These are phyloP conservation scores for Blastocladiella emersonii DNA, from an alignment of 371 early-diverging fungal species.

Conservation along the genomic window DNA sequence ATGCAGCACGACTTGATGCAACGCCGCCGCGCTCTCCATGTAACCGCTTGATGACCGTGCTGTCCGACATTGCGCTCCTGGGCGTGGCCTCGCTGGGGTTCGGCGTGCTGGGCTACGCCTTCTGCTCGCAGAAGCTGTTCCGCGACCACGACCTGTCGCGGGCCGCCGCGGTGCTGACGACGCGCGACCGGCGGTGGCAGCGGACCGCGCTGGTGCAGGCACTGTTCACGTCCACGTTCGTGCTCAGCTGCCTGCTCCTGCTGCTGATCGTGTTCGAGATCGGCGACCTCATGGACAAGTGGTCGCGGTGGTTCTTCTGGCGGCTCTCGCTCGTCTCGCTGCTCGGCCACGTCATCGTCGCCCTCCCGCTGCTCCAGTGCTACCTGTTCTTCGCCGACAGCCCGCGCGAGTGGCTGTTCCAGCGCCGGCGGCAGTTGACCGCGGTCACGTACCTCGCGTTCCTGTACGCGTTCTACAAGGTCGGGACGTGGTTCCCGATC, in stretches of 20 bases:
- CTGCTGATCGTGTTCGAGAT: constrained; percentile 74
- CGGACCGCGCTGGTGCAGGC: constrained; percentile 36
- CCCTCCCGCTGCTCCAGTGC: constrained; percentile 65
- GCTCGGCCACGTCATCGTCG: constrained; percentile 44
- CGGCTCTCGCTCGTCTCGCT: constrained; percentile 47
- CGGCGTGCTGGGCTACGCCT: constrained; percentile 37
- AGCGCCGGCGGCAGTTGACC: constrained; percentile 28
- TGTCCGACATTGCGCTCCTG: neutral
- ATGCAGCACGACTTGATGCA: too few species aligned
- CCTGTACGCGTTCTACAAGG: constrained; percentile 51
- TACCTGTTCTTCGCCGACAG: constrained; percentile 39
- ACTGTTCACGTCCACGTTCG: constrained; percentile 63
- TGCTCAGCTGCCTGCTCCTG: constrained; percentile 60
- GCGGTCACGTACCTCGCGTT: constrained; percentile 38
- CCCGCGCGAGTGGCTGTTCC: constrained; percentile 15
- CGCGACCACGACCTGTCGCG: constrained; percentile 32
- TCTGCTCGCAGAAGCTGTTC: constrained; percentile 32
- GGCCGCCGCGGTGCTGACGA: constrained; percentile 9
- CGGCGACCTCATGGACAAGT: constrained; percentile 43
- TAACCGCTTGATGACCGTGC: neutral
- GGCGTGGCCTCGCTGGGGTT: constrained; percentile 11
- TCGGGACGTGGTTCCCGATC: constrained; percentile 42
- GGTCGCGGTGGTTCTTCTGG: constrained; percentile 69
- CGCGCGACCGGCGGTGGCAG: constrained; percentile 13
- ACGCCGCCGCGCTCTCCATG: too few species aligned